Percentiles rank a stretch among this genome's conserved stretches.
phyloP scores from a whole-genome alignment of 805 yeast genomes.

The Teunomyces barrocoloradensis region DNA sequence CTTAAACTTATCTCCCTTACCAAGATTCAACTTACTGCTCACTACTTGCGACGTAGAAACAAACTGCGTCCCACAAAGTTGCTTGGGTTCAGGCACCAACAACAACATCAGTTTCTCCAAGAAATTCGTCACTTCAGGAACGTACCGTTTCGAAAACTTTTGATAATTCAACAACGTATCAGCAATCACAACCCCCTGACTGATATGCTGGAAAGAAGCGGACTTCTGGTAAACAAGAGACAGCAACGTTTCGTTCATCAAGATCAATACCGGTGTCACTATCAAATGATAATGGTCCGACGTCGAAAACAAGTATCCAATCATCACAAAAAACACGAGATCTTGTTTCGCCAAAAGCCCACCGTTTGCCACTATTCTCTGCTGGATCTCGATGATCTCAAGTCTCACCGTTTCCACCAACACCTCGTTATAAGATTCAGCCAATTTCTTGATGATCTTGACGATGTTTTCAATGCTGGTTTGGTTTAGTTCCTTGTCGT shows the following conservation, averaged over 20 bases:
- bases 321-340: slow-evolving; percentile 61
- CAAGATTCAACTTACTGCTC: slow-evolving; percentile 15
- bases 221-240: slow-evolving; percentile 33
- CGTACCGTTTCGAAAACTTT: slow-evolving; percentile 69
- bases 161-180: slow-evolving; percentile 72
- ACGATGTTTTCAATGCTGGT: slow-evolving; percentile 41
- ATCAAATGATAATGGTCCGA: slow-evolving; percentile 94
- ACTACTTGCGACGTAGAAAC: slow-evolving; percentile 10
- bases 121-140: slow-evolving; percentile 74
- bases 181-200: slow-evolving; percentile 64
- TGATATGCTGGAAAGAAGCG: slow-evolving; percentile 38
- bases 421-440: slow-evolving; percentile 62
- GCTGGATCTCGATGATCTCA: slow-evolving; percentile 54
- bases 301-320: slow-evolving; percentile 83
- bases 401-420: slow-evolving; percentile 63
- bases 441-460: slow-evolving; percentile 50
- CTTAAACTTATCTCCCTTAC: slow-evolving; percentile 14
- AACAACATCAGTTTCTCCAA: slow-evolving; percentile 50
- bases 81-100: slow-evolving; percentile 40
- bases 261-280: slow-evolving; percentile 76
- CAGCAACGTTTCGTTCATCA: slow-evolving; percentile 65
- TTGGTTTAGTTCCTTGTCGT: slow-evolving; percentile 19
- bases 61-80: slow-evolving; percentile 12
- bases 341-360: slow-evolving; percentile 37
- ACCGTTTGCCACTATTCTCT: slow-evolving; percentile 37